A percentile compares a stretch with the other conserved stretches of the same genome.
phyloP scores from a whole-genome alignment of 495 filamentous ascomycete species.

The Bacidia gigantensis region DNA sequence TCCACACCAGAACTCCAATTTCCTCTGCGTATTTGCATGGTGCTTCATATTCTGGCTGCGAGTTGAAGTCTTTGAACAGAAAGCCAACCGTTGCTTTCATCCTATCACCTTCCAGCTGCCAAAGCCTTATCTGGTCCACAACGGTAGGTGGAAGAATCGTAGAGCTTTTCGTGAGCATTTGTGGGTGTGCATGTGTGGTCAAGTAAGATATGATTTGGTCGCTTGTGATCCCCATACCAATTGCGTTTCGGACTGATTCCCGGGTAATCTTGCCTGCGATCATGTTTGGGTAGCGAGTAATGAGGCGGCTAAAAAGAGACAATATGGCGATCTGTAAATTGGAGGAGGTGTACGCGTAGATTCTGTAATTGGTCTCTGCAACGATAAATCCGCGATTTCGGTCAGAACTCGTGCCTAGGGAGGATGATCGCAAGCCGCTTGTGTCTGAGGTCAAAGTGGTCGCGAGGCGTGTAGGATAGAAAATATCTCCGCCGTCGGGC shows the following conservation, averaged over 20 bases:
- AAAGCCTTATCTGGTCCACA: slow-evolving; percentile 91
- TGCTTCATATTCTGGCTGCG: slow-evolving; percentile 58
- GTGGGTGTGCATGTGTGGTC: slow-evolving; percentile 76
- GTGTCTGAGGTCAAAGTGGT: slow-evolving; percentile 87
- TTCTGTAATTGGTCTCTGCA: slow-evolving; percentile 94
- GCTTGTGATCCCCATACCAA: slow-evolving; percentile 80
- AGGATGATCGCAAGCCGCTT: slow-evolving; percentile 47
- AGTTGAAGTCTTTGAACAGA: slow-evolving; percentile 79
- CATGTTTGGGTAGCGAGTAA: slow-evolving; percentile 80
- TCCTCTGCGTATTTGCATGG: slow-evolving; percentile 71
- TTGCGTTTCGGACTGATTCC: slow-evolving; percentile 70
- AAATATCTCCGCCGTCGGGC: slow-evolving; percentile 36
- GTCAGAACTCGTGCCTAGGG: slow-evolving; percentile 35
- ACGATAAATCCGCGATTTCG: slow-evolving; percentile 67
- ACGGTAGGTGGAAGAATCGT: slow-evolving; percentile 77
- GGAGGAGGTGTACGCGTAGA: slow-evolving; percentile 92
- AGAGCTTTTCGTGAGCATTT: slow-evolving; percentile 53
- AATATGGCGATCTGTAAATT: slow-evolving; percentile 88
- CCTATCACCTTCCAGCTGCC: slow-evolving; percentile 93
- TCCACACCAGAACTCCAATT: slow-evolving; percentile 85
- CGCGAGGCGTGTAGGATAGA: slow-evolving; percentile 88
- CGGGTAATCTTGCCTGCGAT: slow-evolving; percentile 81
- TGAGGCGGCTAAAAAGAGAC: slow-evolving; percentile 73
- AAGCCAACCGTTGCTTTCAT: slow-evolving; percentile 72
- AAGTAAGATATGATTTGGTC: slow-evolving; percentile 90